These are phyloP conservation scores for Mucor plumbeus DNA, from an alignment of 371 early-diverging fungal species.

Conservation along the genomic window DNA sequence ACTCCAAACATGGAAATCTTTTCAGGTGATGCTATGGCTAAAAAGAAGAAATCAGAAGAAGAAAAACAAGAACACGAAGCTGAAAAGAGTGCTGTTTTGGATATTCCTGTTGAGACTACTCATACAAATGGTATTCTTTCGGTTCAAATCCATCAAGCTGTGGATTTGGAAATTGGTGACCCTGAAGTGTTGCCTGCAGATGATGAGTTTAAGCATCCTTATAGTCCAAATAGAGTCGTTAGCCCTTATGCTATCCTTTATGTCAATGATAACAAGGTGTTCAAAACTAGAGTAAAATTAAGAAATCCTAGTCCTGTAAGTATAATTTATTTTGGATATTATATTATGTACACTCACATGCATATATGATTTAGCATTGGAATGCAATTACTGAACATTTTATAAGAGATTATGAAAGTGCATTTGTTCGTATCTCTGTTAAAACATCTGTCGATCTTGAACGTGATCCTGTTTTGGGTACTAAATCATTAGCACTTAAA, in stretches of 20 bases:
- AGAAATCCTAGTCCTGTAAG: constrained; percentile 48
- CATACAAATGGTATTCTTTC: constrained; percentile 46
- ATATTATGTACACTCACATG: neutral
- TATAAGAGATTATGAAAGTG: constrained; percentile 29
- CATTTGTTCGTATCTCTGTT: constrained; percentile 37
- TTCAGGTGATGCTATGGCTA: constrained; percentile 9
- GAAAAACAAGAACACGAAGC: constrained; percentile 16
- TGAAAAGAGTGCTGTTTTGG: constrained; percentile 12
- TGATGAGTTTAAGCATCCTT: constrained; percentile 47
- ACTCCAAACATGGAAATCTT: constrained; percentile 30
- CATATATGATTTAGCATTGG: constrained; percentile 34
- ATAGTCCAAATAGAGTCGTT: constrained; percentile 39
- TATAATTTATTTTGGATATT: neutral
- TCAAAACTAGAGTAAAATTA: constrained; percentile 37
- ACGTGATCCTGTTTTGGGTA: constrained; percentile 46
- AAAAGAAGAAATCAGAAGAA: constrained; percentile 20
- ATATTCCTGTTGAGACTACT: constrained; percentile 22
- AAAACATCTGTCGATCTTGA: constrained; percentile 44
- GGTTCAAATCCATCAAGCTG: constrained; percentile 41
- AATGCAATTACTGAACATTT: constrained; percentile 48
- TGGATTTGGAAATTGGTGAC: constrained; percentile 47
- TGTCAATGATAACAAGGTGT: constrained; percentile 49
- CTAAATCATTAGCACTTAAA: constrained; percentile 22
- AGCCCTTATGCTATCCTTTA: constrained; percentile 49
- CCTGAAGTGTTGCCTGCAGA: constrained; percentile 31